phyloP scores from a whole-genome alignment of 2,329 filamentous ascomycete genomes.

The Fusarium multiceps region DNA sequence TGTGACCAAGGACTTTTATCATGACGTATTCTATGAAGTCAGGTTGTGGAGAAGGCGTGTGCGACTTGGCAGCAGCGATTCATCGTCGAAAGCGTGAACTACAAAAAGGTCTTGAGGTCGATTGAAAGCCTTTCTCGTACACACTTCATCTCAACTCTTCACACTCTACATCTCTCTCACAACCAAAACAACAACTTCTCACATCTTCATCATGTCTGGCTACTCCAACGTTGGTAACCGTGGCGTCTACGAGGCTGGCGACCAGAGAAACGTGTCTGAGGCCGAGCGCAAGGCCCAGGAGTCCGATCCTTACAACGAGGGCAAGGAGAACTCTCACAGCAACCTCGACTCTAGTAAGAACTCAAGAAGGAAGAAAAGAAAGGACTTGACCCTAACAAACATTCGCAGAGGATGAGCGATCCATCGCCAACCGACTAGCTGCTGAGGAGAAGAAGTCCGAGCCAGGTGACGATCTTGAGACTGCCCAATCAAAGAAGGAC shows the following conservation, averaged over 20 bases:
- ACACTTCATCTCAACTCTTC: conserved; percentile 6
- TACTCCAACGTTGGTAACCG: conserved; percentile 74
- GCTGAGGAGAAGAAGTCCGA: conserved; percentile 64
- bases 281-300: conserved; percentile 62
- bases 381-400: conserved; percentile 50
- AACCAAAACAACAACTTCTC: not conserved
- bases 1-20: conserved; percentile 22
- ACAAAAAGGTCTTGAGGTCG: conserved; percentile 31
- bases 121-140: conserved; percentile 1
- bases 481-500: conserved; percentile 64
- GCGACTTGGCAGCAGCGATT: conserved; percentile 23
- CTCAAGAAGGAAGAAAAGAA: conserved; percentile 44
- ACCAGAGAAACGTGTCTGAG: conserved; percentile 75
- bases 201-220: conserved; percentile 49
- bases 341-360: conserved; percentile 76
- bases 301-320: conserved; percentile 79
- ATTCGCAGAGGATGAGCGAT: conserved; percentile 72
- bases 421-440: conserved; percentile 77
- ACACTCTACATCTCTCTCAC: not conserved
- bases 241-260: conserved; percentile 78
- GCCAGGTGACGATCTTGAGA: conserved; percentile 59
- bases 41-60: conserved; percentile 41
- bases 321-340: conserved; percentile 74
- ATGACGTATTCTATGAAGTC: conserved; percentile 50
- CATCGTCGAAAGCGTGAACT: conserved; percentile 30